Evolutionary conservation across 1,284 basidiomycete genomes (phyloP).

Genomic region (Leccinum fallax): DNA sequence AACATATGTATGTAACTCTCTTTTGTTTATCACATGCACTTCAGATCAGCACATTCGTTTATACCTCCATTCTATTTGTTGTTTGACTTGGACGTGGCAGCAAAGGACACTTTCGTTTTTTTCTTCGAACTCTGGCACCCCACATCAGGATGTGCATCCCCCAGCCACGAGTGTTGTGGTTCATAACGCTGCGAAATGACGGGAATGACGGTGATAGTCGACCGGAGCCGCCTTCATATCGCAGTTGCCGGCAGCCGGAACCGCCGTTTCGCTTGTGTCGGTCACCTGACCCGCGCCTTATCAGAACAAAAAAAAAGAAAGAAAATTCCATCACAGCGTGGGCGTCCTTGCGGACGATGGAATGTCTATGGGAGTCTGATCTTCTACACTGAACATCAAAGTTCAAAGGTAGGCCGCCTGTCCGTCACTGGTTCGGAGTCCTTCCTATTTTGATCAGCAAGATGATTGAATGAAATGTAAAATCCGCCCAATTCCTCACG

Average conservation of each 20-base stretch:
- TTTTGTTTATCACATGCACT: constrained; percentile 33
- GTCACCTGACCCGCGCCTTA: neutral
- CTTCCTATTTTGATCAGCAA: neutral
- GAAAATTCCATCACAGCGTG: neutral
- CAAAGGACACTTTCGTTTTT: constrained; percentile 3
- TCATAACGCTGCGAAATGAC: neutral
- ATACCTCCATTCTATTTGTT: constrained; percentile 19
- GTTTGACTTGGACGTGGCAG: constrained; percentile 27
- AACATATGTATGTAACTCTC: constrained; percentile 38
- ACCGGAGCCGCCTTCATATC: constrained; percentile 22
- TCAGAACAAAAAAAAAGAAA: neutral
- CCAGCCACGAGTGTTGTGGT: neutral
- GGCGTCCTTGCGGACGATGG: neutral
- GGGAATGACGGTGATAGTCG: neutral
- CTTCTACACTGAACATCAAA: constrained; percentile 4
- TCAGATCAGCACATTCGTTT: constrained; percentile 26
- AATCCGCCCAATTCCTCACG: neutral
- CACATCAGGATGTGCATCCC: neutral
- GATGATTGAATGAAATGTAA: neutral
- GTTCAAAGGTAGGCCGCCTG: neutral
- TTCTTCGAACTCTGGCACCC: neutral
- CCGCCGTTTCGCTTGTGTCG: neutral
- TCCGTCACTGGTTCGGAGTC: neutral
- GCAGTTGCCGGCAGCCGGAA: constrained; percentile 15
- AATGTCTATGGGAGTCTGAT: neutral